Evolutionary conservation across 495 filamentous ascomycete species (phyloP).

Genomic region (Aspergillus incahuasiensis): DNA sequence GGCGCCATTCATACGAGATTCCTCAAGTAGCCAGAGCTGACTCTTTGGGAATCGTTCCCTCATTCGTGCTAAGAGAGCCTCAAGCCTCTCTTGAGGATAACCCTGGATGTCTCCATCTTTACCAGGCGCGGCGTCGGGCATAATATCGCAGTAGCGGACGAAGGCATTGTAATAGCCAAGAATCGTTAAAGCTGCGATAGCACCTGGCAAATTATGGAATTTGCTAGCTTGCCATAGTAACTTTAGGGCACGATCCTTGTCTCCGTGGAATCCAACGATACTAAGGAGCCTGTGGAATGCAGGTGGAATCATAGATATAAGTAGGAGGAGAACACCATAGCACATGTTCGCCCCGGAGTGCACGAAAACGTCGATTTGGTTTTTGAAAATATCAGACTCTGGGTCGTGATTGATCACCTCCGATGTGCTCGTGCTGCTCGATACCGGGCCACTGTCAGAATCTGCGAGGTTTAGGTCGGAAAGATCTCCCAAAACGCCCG

Average conservation of each 20-base stretch:
- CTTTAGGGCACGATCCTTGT: constrained; percentile 73
- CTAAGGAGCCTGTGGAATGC: constrained; percentile 78
- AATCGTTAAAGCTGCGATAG: constrained; percentile 75
- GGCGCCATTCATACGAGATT: constrained; percentile 72
- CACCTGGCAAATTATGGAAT: constrained; percentile 85
- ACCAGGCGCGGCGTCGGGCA: constrained; percentile 53
- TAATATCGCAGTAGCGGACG: constrained; percentile 81
- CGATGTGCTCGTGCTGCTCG: constrained; percentile 17
- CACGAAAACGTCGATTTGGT: constrained; percentile 77
- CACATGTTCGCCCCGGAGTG: constrained; percentile 85
- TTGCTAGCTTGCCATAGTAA: constrained; percentile 93
- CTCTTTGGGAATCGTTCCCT: constrained; percentile 73
- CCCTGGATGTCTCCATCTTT: constrained; percentile 54
- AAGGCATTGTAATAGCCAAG: constrained; percentile 86
- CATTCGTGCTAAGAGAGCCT: constrained; percentile 67
- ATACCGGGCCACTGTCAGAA: constrained; percentile 6
- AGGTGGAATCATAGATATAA: constrained; percentile 88
- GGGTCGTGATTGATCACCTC: constrained; percentile 44
- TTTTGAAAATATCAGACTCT: constrained; percentile 54
- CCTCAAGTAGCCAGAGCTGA: constrained; percentile 84
- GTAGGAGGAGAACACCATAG: constrained; percentile 76
- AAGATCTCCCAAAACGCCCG: constrained; percentile 28
- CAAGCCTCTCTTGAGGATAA: constrained; percentile 68
- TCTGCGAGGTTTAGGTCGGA: constrained; percentile 27
- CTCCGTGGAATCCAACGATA: constrained; percentile 88